Conservation (phyloP, 305 asterid genomes). For the Withania somnifera region DNA sequence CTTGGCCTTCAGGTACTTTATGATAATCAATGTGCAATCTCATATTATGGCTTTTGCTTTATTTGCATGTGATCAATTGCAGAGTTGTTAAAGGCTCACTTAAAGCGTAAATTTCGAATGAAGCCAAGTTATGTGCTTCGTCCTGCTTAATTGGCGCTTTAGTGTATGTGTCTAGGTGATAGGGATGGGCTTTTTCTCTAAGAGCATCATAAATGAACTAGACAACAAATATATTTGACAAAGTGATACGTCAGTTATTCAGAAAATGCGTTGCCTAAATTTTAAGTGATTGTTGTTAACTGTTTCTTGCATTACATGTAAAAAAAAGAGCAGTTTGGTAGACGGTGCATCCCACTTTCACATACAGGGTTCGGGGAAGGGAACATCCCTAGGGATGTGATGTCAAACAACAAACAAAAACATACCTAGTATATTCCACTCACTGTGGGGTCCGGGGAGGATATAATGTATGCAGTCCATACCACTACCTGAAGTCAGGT, state of each 20-base stretch:
- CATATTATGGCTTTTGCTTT: background rate
- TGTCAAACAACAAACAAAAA: too few relatives aligned
- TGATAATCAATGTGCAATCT: background rate
- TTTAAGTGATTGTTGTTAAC: background rate
- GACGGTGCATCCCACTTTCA: background rate
- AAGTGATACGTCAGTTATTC: background rate
- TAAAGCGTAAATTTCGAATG: background rate
- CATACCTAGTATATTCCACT: too few relatives aligned
- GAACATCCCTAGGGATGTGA: too few relatives aligned
- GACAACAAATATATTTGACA: background rate
- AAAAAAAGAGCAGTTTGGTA: background rate
- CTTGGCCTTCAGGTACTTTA: conserved; percentile 67
- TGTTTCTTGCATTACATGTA: background rate
- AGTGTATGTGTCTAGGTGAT: background rate
- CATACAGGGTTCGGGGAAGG: background rate
- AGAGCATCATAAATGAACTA: background rate
- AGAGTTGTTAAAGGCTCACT: background rate
- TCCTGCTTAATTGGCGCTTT: background rate
- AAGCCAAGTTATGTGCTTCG: background rate
- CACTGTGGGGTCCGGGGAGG: too few relatives aligned
- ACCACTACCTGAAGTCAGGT: too few relatives aligned
- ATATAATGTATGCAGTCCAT: too few relatives aligned
- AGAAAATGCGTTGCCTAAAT: background rate
- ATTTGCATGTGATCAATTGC: background rate
- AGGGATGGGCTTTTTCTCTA: background rate